Evolutionary conservation across 2,329 filamentous ascomycete species (phyloP).

Genomic region (Akanthomyces uredinophilus): DNA sequence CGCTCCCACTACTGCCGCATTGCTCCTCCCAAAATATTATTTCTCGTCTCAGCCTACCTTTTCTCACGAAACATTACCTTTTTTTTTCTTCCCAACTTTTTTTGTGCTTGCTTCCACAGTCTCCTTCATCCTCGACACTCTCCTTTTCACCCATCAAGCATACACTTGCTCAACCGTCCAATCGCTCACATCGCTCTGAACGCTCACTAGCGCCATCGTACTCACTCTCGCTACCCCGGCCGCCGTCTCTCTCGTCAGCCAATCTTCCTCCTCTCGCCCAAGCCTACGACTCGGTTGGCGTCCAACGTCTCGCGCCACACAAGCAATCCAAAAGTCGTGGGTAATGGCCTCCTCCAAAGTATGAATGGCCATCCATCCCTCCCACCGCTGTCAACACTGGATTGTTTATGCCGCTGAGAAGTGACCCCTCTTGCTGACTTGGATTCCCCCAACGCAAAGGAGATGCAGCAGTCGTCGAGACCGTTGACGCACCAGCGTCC

Average conservation of each 20-base stretch:
- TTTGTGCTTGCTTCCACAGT: conserved; percentile 9
- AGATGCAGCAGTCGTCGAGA: conserved; percentile 61
- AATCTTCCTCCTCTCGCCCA: neutral
- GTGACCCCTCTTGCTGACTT: conserved; percentile 26
- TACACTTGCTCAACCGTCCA: conserved; percentile 1
- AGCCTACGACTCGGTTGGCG: neutral
- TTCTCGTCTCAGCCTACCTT: conserved; percentile 27
- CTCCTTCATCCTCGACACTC: neutral
- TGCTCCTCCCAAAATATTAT: conserved; percentile 37
- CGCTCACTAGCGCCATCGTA: conserved; percentile 9
- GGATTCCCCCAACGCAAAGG: conserved; percentile 39
- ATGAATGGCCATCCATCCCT: conserved; percentile 26
- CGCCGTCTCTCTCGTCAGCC: conserved; percentile 10
- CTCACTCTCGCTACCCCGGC: conserved; percentile 1
- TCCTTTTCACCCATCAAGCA: neutral
- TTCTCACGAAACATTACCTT: conserved; percentile 18
- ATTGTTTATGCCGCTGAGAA: conserved; percentile 22
- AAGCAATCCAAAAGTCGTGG: conserved; percentile 32
- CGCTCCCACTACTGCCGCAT: conserved; percentile 21
- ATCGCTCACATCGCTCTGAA: neutral
- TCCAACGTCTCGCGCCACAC: conserved; percentile 28
- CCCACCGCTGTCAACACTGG: conserved; percentile 16
- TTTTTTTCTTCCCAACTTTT: conserved; percentile 12
- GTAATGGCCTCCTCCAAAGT: conserved; percentile 62
- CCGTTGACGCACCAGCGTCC: conserved; percentile 61